Base-by-base conservation (phyloP, 1,284 basidiomycete genomes). In the Rhizoctonia solani region DNA sequence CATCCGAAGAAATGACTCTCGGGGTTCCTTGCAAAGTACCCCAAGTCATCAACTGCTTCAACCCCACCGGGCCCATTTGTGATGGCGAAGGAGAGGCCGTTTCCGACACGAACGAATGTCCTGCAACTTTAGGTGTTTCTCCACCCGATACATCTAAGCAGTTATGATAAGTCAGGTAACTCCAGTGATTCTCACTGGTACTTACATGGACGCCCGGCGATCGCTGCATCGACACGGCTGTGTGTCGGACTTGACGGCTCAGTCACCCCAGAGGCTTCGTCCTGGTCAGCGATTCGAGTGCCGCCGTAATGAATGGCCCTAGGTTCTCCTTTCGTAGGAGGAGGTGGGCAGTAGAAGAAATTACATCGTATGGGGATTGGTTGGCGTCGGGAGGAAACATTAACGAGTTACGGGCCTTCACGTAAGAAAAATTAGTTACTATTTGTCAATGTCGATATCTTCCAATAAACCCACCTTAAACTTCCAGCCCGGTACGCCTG, bases 381-480 rank as follows among this genome's bases (percentile, higher is more conserved):
- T 98, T 89, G 29, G 92, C 92, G 74, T 96, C 95, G 1, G 95
- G 94, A 0, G 89, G 76, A 74, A 95, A 98, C 92, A 96, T 95
- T 61, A 98, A 82, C 6, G 89, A 87, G 79, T 98, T 98, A 67
- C 94, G 86, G 30, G 91, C 83, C 92, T 94, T 72, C 6, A 67
- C 42, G 44, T 29, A 34, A 49, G 11, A 32, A 37, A 50, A 66
- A 55, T 25, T 37, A 55, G 32, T 49, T 66, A 68, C 69, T 27
- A 68, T 58, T 41, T 53, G 34, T 3, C 58, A 54, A 66, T 23
- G 25, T 44, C n/a, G 39, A 5, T 16, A 49, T 46, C n/a, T 34
- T n/a, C n/a, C n/a, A n/a, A 55, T 54, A 34, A 21, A 29, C 74
- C 81, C 74, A 89, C 93, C 82, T 89, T 95, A 82, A 95, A 96